A percentile compares a stretch with the other conserved stretches of the same genome.
Conservation (phyloP, 106 monocot species). For the Narthecium ossifragum region DNA sequence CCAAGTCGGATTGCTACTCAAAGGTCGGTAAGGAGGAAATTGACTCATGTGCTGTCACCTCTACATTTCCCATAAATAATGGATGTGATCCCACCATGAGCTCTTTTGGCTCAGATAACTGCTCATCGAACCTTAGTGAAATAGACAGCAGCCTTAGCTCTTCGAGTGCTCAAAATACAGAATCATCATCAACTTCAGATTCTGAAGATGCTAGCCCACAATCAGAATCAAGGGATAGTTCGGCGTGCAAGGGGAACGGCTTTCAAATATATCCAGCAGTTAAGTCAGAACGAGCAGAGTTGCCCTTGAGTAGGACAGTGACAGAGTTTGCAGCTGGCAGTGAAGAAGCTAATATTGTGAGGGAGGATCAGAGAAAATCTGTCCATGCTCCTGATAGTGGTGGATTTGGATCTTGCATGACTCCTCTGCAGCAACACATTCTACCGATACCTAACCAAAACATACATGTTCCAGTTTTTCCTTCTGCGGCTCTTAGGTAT, state of each 20-base stretch:
- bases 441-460: slow-evolving; percentile 24
- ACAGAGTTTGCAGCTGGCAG: slow-evolving; percentile 12
- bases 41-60: slow-evolving; percentile 9
- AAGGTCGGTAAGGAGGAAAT: slow-evolving; percentile 17
- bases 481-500: slow-evolving; percentile 34
- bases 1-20: slow-evolving; percentile 11
- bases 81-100: slow-evolving; percentile 21
- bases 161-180: slow-evolving; percentile 44
- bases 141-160: slow-evolving; percentile 51
- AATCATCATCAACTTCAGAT: slow-evolving; percentile 73
- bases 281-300: too few relatives aligned
- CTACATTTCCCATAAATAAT: slow-evolving; percentile 6
- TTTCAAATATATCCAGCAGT: too few relatives aligned
- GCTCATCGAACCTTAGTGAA: slow-evolving; percentile 67
- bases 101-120: slow-evolving; percentile 62
- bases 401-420: slow-evolving; percentile 17
- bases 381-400: slow-evolving; percentile 11
- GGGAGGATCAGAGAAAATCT: slow-evolving; percentile 8
- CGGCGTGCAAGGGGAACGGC: slow-evolving; percentile 5
- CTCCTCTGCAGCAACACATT: slow-evolving; percentile 15
- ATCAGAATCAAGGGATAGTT: slow-evolving; percentile 3
- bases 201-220: slow-evolving; percentile 70
- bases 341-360: slow-evolving; percentile 1
- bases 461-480: slow-evolving; percentile 27
- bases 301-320: not conserved